Conservation (phyloP, 1,139 yeast genomes). For the Debaryomyces nepalensis region DNA sequence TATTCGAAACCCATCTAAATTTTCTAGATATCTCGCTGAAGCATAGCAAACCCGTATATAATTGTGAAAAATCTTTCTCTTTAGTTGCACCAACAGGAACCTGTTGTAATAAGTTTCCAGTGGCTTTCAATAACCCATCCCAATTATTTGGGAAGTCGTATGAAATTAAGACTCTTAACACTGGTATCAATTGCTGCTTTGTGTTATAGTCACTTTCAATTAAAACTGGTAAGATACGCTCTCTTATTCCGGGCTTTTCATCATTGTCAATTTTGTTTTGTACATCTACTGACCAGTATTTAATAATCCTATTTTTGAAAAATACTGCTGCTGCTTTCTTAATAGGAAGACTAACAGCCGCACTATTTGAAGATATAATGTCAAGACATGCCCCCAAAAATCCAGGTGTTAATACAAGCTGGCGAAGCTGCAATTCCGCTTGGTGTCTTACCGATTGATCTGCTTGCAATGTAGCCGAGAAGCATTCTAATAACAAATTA, state of each 20-base stretch:
- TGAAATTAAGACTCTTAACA: slow-evolving; percentile 65
- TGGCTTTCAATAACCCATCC: slow-evolving; percentile 65
- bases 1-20: slow-evolving; percentile 77
- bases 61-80: slow-evolving; percentile 56
- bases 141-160: slow-evolving; percentile 74
- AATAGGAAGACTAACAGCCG: slow-evolving; percentile 57
- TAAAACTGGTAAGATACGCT: slow-evolving; percentile 54
- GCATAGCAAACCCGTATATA: slow-evolving; percentile 79
- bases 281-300: slow-evolving; percentile 59
- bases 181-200: slow-evolving; percentile 70
- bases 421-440: slow-evolving; percentile 70
- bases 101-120: slow-evolving; percentile 60
- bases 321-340: slow-evolving; percentile 85
- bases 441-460: slow-evolving; percentile 63
- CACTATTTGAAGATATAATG: slow-evolving; percentile 55
- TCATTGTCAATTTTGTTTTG: slow-evolving; percentile 54
- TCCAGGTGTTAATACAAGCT: slow-evolving; percentile 64
- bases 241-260: slow-evolving; percentile 75
- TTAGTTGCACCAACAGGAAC: slow-evolving; percentile 24
- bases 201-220: slow-evolving; percentile 49
- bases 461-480: slow-evolving; percentile 79
- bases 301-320: slow-evolving; percentile 75
- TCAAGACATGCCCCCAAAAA: slow-evolving; percentile 85
- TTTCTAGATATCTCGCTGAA: slow-evolving; percentile 75
- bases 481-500: slow-evolving; percentile 69